These are phyloP conservation scores for Lichenothelia convexa DNA, from an alignment of 495 filamentous ascomycete genomes.

Conservation along the genomic window DNA sequence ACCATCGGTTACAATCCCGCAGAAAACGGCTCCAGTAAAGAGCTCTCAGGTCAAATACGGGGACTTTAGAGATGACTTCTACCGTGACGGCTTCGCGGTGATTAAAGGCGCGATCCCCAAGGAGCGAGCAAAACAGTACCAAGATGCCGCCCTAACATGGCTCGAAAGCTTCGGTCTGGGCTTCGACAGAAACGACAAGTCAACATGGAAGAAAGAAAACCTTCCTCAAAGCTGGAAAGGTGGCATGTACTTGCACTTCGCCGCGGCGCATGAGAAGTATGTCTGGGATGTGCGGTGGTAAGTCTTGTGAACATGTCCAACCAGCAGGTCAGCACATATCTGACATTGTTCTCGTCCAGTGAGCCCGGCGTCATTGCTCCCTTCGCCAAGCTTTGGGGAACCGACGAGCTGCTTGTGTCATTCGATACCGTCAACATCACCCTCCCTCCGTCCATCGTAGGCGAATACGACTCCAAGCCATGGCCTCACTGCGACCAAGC, in stretches of 20 bases:
- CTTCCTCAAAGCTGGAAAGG: conserved; percentile 24
- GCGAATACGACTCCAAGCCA: too few species aligned
- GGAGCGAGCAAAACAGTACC: conserved; percentile 14
- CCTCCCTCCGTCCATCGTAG: conserved; percentile 22
- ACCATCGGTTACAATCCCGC: too few species aligned
- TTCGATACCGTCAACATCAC: conserved; percentile 25
- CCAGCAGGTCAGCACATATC: too few species aligned
- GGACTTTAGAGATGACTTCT: conserved; percentile 25
- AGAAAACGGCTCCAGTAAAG: too few species aligned
- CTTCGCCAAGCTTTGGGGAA: conserved; percentile 26
- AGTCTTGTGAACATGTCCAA: too few species aligned
- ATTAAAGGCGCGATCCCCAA: conserved; percentile 16
- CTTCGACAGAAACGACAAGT: conserved; percentile 21
- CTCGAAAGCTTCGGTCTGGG: conserved; percentile 23
- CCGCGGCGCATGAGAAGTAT: conserved; percentile 26
- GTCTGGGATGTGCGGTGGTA: conserved; percentile 31
- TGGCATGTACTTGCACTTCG: too few species aligned
- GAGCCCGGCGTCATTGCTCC: conserved; percentile 24
- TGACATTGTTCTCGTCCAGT: too few species aligned
- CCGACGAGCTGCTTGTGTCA: conserved; percentile 22
- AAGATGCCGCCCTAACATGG: conserved; percentile 22
- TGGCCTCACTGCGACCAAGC: conserved; percentile 33
- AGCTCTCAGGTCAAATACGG: too few species aligned
- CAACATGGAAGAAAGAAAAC: conserved; percentile 24
- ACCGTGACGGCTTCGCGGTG: conserved; percentile 21